phyloP scores from a whole-genome alignment of 768 basidiomycete species.

The Ramaria rubella region DNA sequence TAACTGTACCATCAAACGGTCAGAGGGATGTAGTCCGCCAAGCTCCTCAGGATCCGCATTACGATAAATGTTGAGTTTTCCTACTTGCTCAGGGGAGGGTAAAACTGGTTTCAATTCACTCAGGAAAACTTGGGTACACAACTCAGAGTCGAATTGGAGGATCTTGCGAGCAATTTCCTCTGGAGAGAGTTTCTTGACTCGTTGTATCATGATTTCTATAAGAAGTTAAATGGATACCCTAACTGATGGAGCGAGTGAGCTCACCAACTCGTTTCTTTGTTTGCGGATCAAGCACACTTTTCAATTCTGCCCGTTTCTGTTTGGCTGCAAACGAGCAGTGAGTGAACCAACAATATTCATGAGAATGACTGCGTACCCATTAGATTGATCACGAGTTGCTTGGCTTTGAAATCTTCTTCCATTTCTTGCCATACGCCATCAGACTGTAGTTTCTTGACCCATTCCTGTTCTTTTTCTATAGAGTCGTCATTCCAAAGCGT shows the following conservation, averaged over 20 bases:
- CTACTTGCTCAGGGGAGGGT: conserved; percentile 86
- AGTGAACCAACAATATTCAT: background rate
- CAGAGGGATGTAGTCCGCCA: conserved; percentile 83
- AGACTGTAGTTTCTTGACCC: conserved; percentile 70
- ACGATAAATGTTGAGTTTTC: conserved; percentile 84
- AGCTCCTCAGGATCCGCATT: conserved; percentile 84
- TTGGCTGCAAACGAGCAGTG: conserved; percentile 41
- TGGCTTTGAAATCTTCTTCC: conserved; percentile 97
- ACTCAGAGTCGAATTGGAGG: conserved; percentile 76
- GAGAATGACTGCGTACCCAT: conserved; percentile 49
- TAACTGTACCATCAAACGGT: conserved; percentile 93
- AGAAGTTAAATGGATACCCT: background rate
- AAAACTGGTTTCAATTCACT: conserved; percentile 82
- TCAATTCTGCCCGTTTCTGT: conserved; percentile 82
- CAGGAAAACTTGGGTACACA: conserved; percentile 85
- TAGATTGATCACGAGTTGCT: conserved; percentile 85
- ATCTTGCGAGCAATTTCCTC: conserved; percentile 83
- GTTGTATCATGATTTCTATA: conserved; percentile 87
- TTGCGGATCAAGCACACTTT: conserved; percentile 84
- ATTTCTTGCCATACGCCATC: conserved; percentile 94
- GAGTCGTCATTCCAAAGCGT: conserved; percentile 81
- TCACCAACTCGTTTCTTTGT: conserved; percentile 91
- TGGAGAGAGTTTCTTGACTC: conserved; percentile 73
- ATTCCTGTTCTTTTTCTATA: conserved; percentile 59
- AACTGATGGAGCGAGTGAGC: conserved; percentile 25